These are phyloP conservation scores for Tylopilus rubrobrunneus DNA, from an alignment of 768 basidiomycete species.

Conservation along the genomic window DNA sequence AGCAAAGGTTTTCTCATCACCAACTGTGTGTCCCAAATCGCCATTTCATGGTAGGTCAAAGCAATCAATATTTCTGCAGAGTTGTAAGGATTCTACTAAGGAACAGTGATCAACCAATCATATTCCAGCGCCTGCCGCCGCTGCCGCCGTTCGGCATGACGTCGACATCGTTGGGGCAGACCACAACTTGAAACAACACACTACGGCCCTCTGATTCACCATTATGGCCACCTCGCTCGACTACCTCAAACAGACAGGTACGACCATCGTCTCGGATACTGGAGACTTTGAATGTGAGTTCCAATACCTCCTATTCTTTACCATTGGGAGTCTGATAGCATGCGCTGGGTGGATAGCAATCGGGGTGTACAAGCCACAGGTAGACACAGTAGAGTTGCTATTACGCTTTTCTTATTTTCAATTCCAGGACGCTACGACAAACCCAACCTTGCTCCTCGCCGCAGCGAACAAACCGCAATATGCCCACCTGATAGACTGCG, in stretches of 20 bases:
- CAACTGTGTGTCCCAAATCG: no score
- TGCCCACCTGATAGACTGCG: conserved; percentile 66
- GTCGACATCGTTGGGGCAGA: not conserved
- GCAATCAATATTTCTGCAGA: no score
- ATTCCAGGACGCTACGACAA: conserved; percentile 88
- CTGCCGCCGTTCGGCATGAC: not conserved
- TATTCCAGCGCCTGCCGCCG: not conserved
- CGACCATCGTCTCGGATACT: conserved; percentile 91
- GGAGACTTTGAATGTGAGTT: conserved; percentile 81
- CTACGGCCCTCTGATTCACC: not conserved
- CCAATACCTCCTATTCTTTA: conserved; percentile 6
- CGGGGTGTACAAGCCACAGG: conserved; percentile 91
- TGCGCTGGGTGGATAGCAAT: conserved; percentile 51
- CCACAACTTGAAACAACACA: not conserved
- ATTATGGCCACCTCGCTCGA: conserved; percentile 76
- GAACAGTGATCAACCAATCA: not conserved
- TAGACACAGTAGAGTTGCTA: conserved; percentile 21
- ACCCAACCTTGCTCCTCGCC: conserved; percentile 88
- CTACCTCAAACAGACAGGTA: conserved; percentile 81
- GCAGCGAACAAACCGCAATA: conserved; percentile 88
- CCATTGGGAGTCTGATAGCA: conserved; percentile 8
- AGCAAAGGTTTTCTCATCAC: no score
- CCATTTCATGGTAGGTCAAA: no score
- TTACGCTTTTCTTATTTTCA: not conserved
- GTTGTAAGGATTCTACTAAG: no score